Evolutionary conservation across 2,329 filamentous ascomycete species (phyloP).

Genomic region (Xylaria multiplex): DNA sequence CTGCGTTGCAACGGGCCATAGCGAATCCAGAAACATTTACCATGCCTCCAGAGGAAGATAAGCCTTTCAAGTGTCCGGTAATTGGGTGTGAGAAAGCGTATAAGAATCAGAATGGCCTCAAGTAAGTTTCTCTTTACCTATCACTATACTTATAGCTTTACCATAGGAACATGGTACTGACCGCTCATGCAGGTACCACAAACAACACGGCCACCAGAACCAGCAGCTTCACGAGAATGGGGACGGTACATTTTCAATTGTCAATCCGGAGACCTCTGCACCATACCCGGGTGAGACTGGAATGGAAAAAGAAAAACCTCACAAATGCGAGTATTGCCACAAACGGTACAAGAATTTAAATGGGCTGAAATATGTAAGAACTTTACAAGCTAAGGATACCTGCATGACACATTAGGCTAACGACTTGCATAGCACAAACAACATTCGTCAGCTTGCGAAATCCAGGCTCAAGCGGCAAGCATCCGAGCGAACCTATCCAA

Average conservation of each 20-base stretch:
- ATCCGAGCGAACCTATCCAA: conserved; percentile 51
- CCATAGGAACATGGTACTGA: conserved; percentile 44
- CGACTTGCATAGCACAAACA: conserved; percentile 68
- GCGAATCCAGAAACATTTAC: conserved; percentile 65
- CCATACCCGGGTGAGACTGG: conserved; percentile 95
- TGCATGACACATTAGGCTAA: conserved; percentile 44
- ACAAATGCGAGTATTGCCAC: conserved; percentile 94
- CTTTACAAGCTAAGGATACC: neutral
- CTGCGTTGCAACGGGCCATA: conserved; percentile 62
- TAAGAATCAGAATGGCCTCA: conserved; percentile 98
- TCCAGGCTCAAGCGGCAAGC: conserved; percentile 71
- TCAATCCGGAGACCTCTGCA: conserved; percentile 92
- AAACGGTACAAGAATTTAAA: conserved; percentile 99
- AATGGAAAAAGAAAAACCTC: conserved; percentile 99
- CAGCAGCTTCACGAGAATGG: conserved; percentile 97
- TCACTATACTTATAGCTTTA: conserved; percentile 22
- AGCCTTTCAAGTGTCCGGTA: conserved; percentile 96
- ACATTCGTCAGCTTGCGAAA: conserved; percentile 89
- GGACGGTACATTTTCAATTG: conserved; percentile 97
- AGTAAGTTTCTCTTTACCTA: conserved; percentile 66
- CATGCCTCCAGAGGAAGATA: conserved; percentile 86
- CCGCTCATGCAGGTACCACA: conserved; percentile 66
- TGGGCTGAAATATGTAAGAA: conserved; percentile 88
- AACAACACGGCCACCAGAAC: conserved; percentile 91
- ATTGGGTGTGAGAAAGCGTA: conserved; percentile 99